Evolutionary conservation across 495 filamentous ascomycete genomes (phyloP).

Genomic region (Oleoguttula mirabilis): DNA sequence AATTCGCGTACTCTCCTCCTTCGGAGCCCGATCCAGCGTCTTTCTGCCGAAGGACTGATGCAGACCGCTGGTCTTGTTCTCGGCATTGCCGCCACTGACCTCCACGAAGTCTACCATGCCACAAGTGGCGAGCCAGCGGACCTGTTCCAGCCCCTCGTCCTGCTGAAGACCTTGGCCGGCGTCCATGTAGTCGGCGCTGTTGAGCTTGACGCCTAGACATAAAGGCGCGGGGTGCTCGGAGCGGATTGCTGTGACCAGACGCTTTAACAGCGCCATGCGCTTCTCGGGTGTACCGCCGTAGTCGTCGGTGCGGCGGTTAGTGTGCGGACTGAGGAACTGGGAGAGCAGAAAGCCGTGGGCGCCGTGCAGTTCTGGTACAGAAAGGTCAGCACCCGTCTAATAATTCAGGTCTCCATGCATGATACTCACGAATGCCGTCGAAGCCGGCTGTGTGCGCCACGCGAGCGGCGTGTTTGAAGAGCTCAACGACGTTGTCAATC

Average conservation of each 20-base stretch:
- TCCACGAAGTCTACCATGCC: conserved; percentile 20
- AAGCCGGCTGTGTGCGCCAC: conserved; percentile 13
- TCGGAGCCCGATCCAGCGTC: conserved; percentile 6
- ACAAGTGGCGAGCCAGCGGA: conserved; percentile 18
- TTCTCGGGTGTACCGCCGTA: conserved; percentile 13
- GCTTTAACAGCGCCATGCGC: conserved; percentile 10
- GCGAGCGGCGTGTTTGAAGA: conserved; percentile 6
- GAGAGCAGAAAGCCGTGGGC: conserved; percentile 17
- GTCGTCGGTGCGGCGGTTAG: conserved; percentile 14
- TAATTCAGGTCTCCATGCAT: too few species aligned
- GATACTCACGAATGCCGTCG: conserved; percentile 4
- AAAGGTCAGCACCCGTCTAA: too few species aligned
- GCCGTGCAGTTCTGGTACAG: conserved; percentile 17
- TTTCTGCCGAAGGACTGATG: conserved; percentile 17
- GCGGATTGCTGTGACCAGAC: conserved; percentile 19
- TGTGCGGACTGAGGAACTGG: conserved; percentile 13
- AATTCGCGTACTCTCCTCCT: conserved; percentile 16
- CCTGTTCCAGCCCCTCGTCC: conserved; percentile 27
- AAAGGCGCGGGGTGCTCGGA: conserved; percentile 14
- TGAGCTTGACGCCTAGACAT: conserved; percentile 22
- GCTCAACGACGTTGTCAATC: conserved; percentile 10
- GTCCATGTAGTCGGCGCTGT: conserved; percentile 23
- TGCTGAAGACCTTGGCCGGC: conserved; percentile 14
- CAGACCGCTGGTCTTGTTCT: conserved; percentile 14
- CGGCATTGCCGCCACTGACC: conserved; percentile 18